Evolutionary conservation across 306 rosid genomes (phyloP).

Genomic region (Acmispon strigosus): DNA sequence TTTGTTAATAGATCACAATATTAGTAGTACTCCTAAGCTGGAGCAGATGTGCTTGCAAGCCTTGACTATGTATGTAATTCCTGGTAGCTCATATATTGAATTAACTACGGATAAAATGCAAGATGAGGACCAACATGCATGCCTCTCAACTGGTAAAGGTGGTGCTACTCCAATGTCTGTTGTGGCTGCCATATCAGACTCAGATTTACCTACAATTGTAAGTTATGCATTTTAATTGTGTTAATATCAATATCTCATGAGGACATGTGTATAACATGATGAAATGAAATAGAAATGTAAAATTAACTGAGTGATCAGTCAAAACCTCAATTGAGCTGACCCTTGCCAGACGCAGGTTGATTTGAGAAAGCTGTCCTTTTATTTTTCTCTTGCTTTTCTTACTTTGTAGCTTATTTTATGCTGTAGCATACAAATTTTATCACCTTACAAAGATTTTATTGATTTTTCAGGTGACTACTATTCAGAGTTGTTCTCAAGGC

Average conservation of each 20-base stretch:
- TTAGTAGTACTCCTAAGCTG: slow-evolving; percentile 46
- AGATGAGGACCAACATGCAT: slow-evolving; percentile 43
- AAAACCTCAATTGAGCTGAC: background rate
- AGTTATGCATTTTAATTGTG: slow-evolving; percentile 30
- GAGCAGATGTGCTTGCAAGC: slow-evolving; percentile 86
- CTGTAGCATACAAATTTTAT: slow-evolving; percentile 12
- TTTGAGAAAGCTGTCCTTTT: background rate
- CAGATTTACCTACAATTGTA: slow-evolving; percentile 61
- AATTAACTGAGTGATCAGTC: background rate
- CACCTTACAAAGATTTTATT: background rate
- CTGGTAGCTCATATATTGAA: slow-evolving; percentile 48
- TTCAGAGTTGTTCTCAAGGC: slow-evolving; percentile 71
- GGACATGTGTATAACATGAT: background rate
- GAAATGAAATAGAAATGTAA: background rate
- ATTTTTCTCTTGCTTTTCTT: background rate
- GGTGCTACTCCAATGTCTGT: slow-evolving; percentile 34
- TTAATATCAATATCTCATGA: background rate
- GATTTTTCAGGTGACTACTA: slow-evolving; percentile 58
- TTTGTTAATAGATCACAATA: slow-evolving; percentile 39
- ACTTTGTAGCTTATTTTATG: slow-evolving; percentile 14
- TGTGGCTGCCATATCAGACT: slow-evolving; percentile 33
- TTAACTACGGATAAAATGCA: slow-evolving; percentile 40
- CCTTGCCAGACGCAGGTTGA: background rate
- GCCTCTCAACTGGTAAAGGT: slow-evolving; percentile 36
- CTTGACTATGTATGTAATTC: slow-evolving; percentile 56